Conservation (phyloP, 2,329 filamentous ascomycete genomes). For the Sporothrix brunneoviolacea region DNA sequence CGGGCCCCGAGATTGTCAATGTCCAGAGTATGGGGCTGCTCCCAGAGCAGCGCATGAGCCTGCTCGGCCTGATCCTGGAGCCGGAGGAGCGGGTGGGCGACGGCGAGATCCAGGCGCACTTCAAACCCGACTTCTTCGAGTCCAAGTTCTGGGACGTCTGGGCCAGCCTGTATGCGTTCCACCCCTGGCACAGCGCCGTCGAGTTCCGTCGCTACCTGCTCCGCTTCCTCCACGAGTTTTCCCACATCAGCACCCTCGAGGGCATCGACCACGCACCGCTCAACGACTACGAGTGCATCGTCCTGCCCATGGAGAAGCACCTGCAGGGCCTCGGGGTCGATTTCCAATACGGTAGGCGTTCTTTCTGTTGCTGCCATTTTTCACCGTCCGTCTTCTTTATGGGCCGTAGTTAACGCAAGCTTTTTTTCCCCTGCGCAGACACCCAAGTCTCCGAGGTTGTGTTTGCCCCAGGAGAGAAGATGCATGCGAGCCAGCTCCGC, state of each 20-base stretch:
- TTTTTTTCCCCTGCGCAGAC: no score
- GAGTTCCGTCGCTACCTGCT: slow-evolving; percentile 26
- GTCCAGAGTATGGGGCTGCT: slow-evolving; percentile 22
- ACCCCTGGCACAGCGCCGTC: slow-evolving; percentile 27
- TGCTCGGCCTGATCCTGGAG: slow-evolving; percentile 18
- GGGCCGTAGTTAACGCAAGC: no score
- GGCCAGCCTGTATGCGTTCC: slow-evolving; percentile 26
- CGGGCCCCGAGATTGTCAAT: slow-evolving; percentile 22
- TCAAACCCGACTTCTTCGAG: slow-evolving; percentile 22
- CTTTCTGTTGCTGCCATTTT: no score
- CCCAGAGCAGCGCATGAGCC: slow-evolving; percentile 19
- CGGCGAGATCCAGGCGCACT: slow-evolving; percentile 17
- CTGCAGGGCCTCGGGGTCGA: slow-evolving; percentile 23
- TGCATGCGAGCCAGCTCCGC: slow-evolving; percentile 1
- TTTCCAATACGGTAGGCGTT: slow-evolving; percentile 21
- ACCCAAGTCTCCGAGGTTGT: slow-evolving; percentile 6
- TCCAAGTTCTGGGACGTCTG: slow-evolving; percentile 29
- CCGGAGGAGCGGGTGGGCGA: slow-evolving; percentile 9
- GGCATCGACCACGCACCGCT: slow-evolving; percentile 25
- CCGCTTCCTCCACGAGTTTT: slow-evolving; percentile 25
- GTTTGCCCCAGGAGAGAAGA: slow-evolving; percentile 2
- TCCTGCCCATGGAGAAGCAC: slow-evolving; percentile 23
- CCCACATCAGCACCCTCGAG: slow-evolving; percentile 22
- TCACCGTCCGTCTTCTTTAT: no score
- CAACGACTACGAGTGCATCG: slow-evolving; percentile 26